Conservation (phyloP, 1,284 basidiomycete genomes). For the Rhodotorula sp. region DNA sequence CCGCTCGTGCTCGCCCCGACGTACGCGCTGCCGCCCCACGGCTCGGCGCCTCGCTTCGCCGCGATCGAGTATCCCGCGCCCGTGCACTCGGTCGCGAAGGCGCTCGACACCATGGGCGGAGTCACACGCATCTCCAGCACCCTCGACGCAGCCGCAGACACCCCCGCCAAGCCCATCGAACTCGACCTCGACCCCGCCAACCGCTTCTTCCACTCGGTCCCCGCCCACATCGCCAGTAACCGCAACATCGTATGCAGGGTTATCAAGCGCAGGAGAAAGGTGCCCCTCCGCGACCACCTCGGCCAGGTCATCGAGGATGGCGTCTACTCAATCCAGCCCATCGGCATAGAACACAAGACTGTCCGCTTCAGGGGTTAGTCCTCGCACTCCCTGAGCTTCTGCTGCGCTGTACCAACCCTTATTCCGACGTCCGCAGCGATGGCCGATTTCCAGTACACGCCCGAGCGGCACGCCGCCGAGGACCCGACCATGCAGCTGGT, state of each 20-base stretch:
- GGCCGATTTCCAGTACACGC: constrained; percentile 87
- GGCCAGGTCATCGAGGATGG: constrained; percentile 58
- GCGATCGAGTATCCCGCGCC: constrained; percentile 89
- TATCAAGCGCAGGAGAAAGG: constrained; percentile 61
- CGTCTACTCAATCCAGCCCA: constrained; percentile 74
- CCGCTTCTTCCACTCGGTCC: constrained; percentile 75
- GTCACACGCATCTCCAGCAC: constrained; percentile 68
- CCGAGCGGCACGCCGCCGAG: constrained; percentile 55
- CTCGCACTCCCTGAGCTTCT: background rate
- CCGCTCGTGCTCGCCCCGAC: constrained; percentile 10
- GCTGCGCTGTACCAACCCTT: background rate
- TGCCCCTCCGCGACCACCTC: constrained; percentile 39
- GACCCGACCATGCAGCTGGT: constrained; percentile 72
- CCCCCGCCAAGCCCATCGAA: constrained; percentile 53
- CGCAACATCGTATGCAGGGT: constrained; percentile 75
- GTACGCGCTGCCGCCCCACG: background rate
- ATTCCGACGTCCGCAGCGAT: constrained; percentile 65
- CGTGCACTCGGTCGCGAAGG: constrained; percentile 66
- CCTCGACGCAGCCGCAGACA: constrained; percentile 56
- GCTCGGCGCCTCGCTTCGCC: constrained; percentile 55
- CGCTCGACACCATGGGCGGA: constrained; percentile 68
- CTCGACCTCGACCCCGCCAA: constrained; percentile 70
- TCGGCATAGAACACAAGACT: constrained; percentile 77
- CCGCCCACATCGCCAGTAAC: constrained; percentile 71
- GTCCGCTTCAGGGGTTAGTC: constrained; percentile 82